Percentiles rank a stretch among this genome's conserved stretches.
These are phyloP conservation scores for Tetrapisispora arboricola DNA, from an alignment of 805 yeast genomes.

Conservation along the genomic window DNA sequence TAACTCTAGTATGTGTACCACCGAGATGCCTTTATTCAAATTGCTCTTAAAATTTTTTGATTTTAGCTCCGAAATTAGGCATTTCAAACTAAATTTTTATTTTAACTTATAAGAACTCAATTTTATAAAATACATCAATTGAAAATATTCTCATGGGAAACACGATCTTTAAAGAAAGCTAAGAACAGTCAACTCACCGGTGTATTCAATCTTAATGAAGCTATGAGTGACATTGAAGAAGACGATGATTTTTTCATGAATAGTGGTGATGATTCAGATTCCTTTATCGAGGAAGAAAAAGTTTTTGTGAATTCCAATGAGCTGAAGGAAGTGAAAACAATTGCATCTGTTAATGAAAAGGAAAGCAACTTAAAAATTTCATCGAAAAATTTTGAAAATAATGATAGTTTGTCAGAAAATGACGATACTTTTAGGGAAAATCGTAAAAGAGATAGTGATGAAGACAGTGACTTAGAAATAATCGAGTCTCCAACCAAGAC, in stretches of 20 bases:
- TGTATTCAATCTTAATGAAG: background rate
- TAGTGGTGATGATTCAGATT: slow-evolving; percentile 4
- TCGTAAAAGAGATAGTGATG: background rate
- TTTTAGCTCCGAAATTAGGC: too few species aligned
- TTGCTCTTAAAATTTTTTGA: too few species aligned
- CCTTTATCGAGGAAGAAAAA: background rate
- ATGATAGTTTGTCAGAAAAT: background rate
- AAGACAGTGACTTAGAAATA: background rate
- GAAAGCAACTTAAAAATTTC: too few species aligned
- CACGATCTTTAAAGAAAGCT: too few species aligned
- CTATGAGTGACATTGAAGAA: background rate
- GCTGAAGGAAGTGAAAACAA: background rate
- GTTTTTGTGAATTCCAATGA: background rate
- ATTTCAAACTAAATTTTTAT: too few species aligned
- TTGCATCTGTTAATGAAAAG: background rate
- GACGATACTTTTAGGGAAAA: background rate
- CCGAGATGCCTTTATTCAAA: too few species aligned
- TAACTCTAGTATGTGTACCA: too few species aligned
- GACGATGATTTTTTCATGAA: slow-evolving; percentile 10
- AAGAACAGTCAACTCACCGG: too few species aligned
- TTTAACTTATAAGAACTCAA: too few species aligned
- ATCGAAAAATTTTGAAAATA: background rate
- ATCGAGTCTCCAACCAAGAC: background rate
- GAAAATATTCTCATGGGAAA: too few species aligned
- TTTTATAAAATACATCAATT: too few species aligned